These are phyloP conservation scores for Diaporthe citri DNA, from an alignment of 2,329 filamentous ascomycete species.

Conservation along the genomic window DNA sequence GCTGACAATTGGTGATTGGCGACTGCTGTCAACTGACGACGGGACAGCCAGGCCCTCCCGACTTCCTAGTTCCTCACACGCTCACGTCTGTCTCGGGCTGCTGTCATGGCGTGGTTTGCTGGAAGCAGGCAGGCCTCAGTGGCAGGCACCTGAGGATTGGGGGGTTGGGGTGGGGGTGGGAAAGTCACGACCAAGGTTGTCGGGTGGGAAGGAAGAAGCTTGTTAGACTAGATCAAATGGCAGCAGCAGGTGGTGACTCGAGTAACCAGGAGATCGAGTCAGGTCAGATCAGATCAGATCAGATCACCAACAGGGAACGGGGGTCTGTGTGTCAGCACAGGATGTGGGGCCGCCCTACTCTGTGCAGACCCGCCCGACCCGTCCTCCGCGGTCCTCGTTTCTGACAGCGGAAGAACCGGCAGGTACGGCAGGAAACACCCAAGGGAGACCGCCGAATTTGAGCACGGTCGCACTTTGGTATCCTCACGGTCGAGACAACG, in stretches of 20 bases:
- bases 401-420: too few relatives aligned
- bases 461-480: neutral
- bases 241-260: slow-evolving; percentile 19
- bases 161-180: neutral
- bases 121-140: neutral
- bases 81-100: slow-evolving; percentile 4
- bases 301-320: neutral
- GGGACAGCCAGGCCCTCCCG: slow-evolving; percentile 6
- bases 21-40: neutral
- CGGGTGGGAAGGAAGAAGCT: slow-evolving; percentile 1
- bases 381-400: too few relatives aligned
- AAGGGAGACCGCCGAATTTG: neutral
- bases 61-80: slow-evolving; percentile 9
- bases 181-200: neutral
- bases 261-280: neutral
- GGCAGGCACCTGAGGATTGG: neutral
- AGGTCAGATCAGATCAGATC: slow-evolving; percentile 29
- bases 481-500: neutral
- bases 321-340: neutral
- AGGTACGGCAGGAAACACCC: neutral
- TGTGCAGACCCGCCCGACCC: neutral
- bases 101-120: slow-evolving; percentile 5
- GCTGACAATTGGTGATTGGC: neutral
- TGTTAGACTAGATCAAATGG: slow-evolving; percentile 2
- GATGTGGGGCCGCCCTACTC: neutral